Conservation (phyloP, 352 stramenopile species). For the Peronospora farinosa region DNA sequence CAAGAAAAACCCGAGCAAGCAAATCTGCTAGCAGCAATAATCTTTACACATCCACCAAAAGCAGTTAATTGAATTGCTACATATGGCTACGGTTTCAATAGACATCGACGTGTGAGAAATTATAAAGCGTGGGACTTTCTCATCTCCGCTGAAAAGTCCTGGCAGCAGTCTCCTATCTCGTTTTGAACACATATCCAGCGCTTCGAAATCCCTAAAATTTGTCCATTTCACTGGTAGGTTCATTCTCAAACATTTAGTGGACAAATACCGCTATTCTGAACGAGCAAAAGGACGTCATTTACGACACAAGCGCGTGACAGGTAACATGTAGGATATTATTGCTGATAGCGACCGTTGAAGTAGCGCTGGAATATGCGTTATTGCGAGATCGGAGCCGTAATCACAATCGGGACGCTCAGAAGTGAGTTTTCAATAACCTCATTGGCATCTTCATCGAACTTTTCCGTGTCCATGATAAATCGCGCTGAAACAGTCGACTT, state of each 20-base stretch:
- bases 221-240: slow-evolving; percentile 36
- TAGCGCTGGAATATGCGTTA: slow-evolving; percentile 4
- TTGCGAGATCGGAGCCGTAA: slow-evolving; percentile 32
- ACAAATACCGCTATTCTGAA: slow-evolving; percentile 22
- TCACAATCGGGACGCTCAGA: slow-evolving; percentile 43
- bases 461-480: slow-evolving; percentile 59
- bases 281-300: neutral
- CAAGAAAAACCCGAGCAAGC: slow-evolving; percentile 65
- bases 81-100: no score
- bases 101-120: no score
- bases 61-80: neutral
- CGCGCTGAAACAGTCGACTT: slow-evolving; percentile 26
- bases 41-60: slow-evolving; percentile 31
- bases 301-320: neutral
- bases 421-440: slow-evolving; percentile 52
- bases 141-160: slow-evolving; percentile 10
- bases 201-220: slow-evolving; percentile 47
- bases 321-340: slow-evolving; percentile 1
- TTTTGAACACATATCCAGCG: slow-evolving; percentile 49
- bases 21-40: slow-evolving; percentile 55
- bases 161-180: slow-evolving; percentile 42
- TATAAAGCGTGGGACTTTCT: slow-evolving; percentile 4
- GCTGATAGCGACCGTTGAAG: neutral
- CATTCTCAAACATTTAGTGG: slow-evolving; percentile 10
- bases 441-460: slow-evolving; percentile 53